Percentiles rank a stretch among this genome's conserved stretches.
phyloP scores from a whole-genome alignment of 441 rosid species.

The Bruguiera hainesii region DNA sequence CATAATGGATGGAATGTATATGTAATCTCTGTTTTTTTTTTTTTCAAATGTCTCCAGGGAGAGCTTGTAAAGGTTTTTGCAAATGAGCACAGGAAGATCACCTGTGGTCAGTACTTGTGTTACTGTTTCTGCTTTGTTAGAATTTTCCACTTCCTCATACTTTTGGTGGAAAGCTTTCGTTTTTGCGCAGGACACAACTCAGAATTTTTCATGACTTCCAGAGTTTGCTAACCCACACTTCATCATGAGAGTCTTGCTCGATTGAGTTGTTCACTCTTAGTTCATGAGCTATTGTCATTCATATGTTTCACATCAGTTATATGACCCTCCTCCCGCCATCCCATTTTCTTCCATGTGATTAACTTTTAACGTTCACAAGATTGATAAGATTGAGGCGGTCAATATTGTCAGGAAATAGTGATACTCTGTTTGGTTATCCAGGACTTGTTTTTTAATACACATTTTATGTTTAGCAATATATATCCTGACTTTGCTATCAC shows the following conservation, averaged over 20 bases:
- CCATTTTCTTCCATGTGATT: not conserved
- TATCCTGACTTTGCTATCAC: too few species aligned
- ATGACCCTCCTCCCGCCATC: not conserved
- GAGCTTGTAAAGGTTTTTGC: conserved; percentile 96
- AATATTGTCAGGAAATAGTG: too few species aligned
- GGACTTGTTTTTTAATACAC: too few species aligned
- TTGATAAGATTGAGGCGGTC: too few species aligned
- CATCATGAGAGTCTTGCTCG: not conserved
- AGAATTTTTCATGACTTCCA: not conserved
- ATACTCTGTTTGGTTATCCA: too few species aligned
- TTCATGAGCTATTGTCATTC: too few species aligned
- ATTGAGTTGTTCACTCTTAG: not conserved
- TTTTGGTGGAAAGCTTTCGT: not conserved
- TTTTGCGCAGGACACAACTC: not conserved
- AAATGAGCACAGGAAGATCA: conserved; percentile 83
- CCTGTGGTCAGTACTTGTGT: conserved; percentile 57
- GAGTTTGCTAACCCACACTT: too few species aligned
- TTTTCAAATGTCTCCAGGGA: conserved; percentile 56
- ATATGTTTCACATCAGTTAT: conserved; percentile 2
- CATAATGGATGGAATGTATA: not conserved
- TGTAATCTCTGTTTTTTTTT: conserved; percentile 2
- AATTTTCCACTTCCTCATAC: not conserved
- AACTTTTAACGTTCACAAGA: too few species aligned
- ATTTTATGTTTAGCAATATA: too few species aligned
- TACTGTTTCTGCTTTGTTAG: not conserved